Conservation (phyloP, 192 early-diverging fungal genomes). For the Linnemannia schmuckeri region DNA sequence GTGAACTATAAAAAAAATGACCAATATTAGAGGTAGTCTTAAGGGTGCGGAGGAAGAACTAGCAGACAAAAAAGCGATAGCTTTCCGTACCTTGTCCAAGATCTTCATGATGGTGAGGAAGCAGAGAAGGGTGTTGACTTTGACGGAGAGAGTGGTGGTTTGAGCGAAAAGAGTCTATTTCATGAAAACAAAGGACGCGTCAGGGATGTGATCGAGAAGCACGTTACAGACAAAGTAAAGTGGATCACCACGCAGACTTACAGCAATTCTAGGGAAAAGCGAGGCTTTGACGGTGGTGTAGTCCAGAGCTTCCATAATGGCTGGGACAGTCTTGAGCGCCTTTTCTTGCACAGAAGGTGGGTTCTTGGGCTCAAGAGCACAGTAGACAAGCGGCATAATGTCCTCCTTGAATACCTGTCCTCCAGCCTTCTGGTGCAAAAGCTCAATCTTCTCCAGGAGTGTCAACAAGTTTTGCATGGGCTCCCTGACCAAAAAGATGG, state of each 20-base stretch:
- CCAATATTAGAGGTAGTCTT: not conserved
- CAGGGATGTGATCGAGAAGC: not conserved
- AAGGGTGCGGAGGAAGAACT: not conserved
- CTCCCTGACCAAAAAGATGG: conserved; percentile 69
- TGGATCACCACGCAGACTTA: conserved; percentile 15
- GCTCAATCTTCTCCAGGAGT: conserved; percentile 72
- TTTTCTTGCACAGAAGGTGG: conserved; percentile 73
- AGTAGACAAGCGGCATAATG: conserved; percentile 82
- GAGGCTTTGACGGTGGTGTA: conserved; percentile 72
- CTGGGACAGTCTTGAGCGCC: conserved; percentile 73
- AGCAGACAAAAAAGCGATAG: not conserved
- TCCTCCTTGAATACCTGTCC: conserved; percentile 74
- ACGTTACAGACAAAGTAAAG: not conserved
- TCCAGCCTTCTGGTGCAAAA: conserved; percentile 76
- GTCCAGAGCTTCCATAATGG: conserved; percentile 67
- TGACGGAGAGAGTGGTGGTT: conserved; percentile 76
- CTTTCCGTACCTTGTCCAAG: conserved; percentile 70
- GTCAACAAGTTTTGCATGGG: conserved; percentile 78
- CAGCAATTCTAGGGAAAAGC: conserved; percentile 79
- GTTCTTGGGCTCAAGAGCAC: conserved; percentile 68
- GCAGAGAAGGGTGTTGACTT: conserved; percentile 77
- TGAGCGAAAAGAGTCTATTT: conserved; percentile 73
- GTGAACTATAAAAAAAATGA: conserved; percentile 56
- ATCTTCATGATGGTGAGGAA: conserved; percentile 77
- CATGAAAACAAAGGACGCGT: not conserved